These are phyloP conservation scores for Neurospora sp. DNA, from an alignment of 495 filamentous ascomycete species.

Conservation along the genomic window DNA sequence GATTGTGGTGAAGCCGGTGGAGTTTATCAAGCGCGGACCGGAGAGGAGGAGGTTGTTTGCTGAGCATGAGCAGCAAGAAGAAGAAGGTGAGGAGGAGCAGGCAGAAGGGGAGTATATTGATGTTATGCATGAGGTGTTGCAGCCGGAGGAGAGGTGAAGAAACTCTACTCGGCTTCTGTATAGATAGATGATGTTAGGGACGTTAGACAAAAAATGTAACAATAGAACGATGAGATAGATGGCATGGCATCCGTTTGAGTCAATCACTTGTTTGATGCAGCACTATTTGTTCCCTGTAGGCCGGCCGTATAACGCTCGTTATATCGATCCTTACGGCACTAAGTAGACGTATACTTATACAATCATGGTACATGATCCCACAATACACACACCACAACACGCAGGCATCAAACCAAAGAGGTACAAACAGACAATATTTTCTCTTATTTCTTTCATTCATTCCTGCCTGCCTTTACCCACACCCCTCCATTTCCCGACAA, in stretches of 20 bases:
- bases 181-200: background rate
- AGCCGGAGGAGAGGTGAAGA: background rate
- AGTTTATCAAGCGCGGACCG: constrained; percentile 8
- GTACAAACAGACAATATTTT: background rate
- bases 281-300: background rate
- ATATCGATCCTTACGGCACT: background rate
- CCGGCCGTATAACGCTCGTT: background rate
- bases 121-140: background rate
- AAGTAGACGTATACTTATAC: background rate
- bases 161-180: background rate
- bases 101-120: background rate
- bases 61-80: background rate
- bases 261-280: background rate
- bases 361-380: background rate
- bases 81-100: background rate
- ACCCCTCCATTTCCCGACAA: background rate
- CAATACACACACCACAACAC: background rate
- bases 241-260: background rate
- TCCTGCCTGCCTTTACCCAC: background rate
- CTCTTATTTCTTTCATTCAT: background rate
- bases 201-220: background rate
- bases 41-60: background rate
- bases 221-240: background rate
- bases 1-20: constrained; percentile 43
- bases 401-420: background rate